Evolutionary conservation across 441 rosid genomes (phyloP).

Genomic region (Populus trichocarpa): DNA sequence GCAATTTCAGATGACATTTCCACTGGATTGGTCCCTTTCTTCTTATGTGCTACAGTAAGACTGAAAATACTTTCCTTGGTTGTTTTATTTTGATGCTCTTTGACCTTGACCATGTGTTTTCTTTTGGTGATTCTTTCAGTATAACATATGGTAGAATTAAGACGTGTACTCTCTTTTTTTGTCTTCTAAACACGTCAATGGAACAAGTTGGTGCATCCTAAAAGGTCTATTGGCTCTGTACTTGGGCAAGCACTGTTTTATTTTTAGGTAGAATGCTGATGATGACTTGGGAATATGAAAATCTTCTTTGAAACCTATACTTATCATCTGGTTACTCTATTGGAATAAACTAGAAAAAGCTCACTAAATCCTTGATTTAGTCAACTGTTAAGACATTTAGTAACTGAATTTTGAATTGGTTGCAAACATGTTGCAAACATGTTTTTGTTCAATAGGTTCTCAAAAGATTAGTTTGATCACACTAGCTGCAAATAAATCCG

Average conservation of each 20-base stretch:
- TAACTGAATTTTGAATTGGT: not conserved
- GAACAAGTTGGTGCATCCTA: not conserved
- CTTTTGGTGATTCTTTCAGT: not conserved
- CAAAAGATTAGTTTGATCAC: not conserved
- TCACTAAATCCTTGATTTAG: not conserved
- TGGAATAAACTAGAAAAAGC: not conserved
- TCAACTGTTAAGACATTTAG: not conserved
- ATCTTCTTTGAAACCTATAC: not conserved
- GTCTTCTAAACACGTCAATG: not conserved
- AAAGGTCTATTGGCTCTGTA: not conserved
- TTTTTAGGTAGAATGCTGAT: not conserved
- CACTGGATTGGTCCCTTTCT: constrained; percentile 68
- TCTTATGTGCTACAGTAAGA: constrained; percentile 77
- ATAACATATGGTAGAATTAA: not conserved
- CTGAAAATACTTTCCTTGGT: not conserved
- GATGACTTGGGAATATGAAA: not conserved
- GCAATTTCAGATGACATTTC: constrained; percentile 61
- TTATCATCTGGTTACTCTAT: not conserved
- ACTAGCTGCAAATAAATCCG: not conserved
- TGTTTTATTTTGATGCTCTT: constrained; percentile 1
- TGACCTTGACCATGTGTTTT: not conserved
- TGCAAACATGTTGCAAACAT: not conserved
- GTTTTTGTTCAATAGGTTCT: not conserved
- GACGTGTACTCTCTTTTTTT: not conserved
- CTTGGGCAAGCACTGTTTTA: not conserved